These are phyloP conservation scores for Pseudoturritis turrita DNA, from an alignment of 345 rosid genomes.

Conservation along the genomic window DNA sequence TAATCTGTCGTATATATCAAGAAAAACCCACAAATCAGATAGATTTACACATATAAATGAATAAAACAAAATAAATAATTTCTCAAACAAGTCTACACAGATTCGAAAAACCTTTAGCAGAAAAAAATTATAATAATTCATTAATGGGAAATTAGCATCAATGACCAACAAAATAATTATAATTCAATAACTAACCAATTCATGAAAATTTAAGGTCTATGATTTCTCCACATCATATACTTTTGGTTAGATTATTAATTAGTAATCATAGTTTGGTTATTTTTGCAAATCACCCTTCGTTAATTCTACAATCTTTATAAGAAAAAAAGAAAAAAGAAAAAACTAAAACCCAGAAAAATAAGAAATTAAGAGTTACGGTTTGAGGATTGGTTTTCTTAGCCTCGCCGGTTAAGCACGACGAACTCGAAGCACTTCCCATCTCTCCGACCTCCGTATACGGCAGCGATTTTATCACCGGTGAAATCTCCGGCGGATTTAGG, in stretches of 20 bases:
- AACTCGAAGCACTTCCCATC: conserved; percentile 14
- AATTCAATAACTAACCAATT: too few relatives aligned
- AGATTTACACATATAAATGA: not conserved
- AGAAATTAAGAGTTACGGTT: not conserved
- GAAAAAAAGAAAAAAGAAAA: not conserved
- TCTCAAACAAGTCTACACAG: not conserved
- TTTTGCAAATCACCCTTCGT: too few relatives aligned
- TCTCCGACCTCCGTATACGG: not conserved
- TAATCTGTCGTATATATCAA: not conserved
- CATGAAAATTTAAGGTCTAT: too few relatives aligned
- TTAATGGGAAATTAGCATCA: too few relatives aligned
- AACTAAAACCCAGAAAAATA: not conserved
- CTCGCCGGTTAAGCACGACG: conserved; percentile 29
- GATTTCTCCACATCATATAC: too few relatives aligned
- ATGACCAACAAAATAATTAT: too few relatives aligned
- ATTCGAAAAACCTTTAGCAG: not conserved
- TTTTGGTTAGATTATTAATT: too few relatives aligned
- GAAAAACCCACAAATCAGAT: not conserved
- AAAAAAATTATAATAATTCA: too few relatives aligned
- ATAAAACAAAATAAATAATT: not conserved
- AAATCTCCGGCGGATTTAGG: not conserved
- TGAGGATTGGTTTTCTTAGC: conserved; percentile 14
- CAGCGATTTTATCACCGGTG: not conserved
- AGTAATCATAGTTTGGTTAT: too few relatives aligned
- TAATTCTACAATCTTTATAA: not conserved